A percentile compares a stretch with the other conserved stretches of the same genome.
phyloP scores from a whole-genome alignment of 306 rosid genomes.

The Citrullus colocynthis region DNA sequence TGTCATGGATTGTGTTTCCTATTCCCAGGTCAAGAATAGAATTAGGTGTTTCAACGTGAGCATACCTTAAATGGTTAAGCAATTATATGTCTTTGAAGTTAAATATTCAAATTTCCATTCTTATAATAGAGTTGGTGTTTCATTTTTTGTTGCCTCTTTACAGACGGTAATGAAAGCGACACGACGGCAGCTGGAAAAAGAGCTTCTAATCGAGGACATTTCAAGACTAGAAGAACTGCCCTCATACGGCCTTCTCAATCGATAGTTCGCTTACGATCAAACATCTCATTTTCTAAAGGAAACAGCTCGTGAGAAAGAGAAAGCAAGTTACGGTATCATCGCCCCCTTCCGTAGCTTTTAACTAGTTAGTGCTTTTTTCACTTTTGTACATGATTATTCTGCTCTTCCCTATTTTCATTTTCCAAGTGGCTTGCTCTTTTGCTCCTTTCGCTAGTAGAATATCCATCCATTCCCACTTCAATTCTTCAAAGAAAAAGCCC shows the following conservation, averaged over 20 bases:
- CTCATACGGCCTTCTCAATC: conserved; percentile 65
- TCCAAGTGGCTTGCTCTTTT: conserved; percentile 3
- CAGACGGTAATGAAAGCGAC: conserved; percentile 96
- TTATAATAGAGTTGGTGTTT: neutral
- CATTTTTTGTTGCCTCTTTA: neutral
- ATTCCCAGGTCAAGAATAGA: neutral
- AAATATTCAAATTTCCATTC: neutral
- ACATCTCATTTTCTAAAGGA: conserved; percentile 8
- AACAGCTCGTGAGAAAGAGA: neutral
- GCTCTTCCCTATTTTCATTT: neutral
- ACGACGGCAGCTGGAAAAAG: conserved; percentile 87
- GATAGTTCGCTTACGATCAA: conserved; percentile 19
- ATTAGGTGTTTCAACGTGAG: neutral
- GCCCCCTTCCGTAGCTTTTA: neutral
- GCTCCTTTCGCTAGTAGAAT: neutral
- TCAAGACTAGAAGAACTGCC: conserved; percentile 77
- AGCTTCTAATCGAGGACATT: conserved; percentile 66
- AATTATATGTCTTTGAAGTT: neutral
- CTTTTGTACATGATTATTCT: conserved; percentile 11
- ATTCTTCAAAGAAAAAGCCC: neutral
- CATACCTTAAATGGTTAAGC: neutral
- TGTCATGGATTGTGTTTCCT: neutral
- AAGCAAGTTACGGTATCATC: conserved; percentile 1
- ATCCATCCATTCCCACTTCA: neutral
- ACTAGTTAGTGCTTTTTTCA: neutral